Conservation (phyloP, 306 rosid species). For the Cicer judaicum region DNA sequence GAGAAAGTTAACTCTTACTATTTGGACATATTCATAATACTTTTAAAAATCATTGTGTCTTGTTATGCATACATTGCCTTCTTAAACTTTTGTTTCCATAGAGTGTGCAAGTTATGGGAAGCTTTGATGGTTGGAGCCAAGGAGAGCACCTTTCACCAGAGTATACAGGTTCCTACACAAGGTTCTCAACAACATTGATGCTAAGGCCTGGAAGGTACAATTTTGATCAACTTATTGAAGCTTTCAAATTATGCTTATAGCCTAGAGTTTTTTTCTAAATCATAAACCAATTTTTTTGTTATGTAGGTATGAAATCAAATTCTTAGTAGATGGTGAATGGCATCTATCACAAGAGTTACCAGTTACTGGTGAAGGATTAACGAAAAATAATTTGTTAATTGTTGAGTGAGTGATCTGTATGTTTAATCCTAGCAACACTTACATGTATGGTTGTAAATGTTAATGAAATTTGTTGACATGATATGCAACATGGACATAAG, state of each 20-base stretch:
- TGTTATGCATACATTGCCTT: conserved; percentile 22
- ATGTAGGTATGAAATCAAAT: conserved; percentile 90
- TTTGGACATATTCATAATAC: neutral
- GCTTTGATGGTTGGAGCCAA: conserved; percentile 95
- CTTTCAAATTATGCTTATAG: conserved; percentile 27
- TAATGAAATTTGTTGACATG: conserved; percentile 20
- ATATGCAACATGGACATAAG: neutral
- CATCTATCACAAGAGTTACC: conserved; percentile 79
- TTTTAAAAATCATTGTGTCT: neutral
- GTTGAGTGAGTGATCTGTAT: conserved; percentile 55
- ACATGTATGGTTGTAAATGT: neutral
- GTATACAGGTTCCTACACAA: conserved; percentile 73
- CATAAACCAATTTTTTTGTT: neutral
- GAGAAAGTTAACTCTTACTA: neutral
- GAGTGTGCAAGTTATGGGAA: conserved; percentile 96
- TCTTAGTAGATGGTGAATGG: conserved; percentile 95
- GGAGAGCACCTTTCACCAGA: conserved; percentile 92
- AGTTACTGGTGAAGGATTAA: conserved; percentile 78
- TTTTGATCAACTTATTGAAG: conserved; percentile 14
- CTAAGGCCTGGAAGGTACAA: conserved; percentile 87
- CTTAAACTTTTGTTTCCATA: conserved; percentile 39
- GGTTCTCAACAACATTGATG: conserved; percentile 78
- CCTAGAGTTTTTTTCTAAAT: conserved; percentile 9
- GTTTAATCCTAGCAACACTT: neutral
- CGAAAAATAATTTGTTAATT: conserved; percentile 69